A percentile compares a stretch with the other conserved stretches of the same genome.
phyloP scores from a whole-genome alignment of 169 alveolate genomes.

The Theileria equi region DNA sequence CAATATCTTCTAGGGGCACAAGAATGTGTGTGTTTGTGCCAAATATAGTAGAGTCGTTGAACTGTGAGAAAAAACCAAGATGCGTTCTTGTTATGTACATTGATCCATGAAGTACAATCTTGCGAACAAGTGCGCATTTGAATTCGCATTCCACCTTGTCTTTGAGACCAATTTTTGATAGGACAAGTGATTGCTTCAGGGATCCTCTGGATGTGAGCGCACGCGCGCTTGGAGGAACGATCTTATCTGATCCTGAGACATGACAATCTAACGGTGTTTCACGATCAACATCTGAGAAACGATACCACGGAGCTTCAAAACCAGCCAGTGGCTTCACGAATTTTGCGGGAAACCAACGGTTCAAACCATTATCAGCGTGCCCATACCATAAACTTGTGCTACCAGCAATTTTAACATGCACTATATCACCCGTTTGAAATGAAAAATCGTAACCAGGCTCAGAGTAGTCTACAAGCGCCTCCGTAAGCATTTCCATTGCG shows the following conservation, averaged over 20 bases:
- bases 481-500: constrained; percentile 10
- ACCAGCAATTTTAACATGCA: constrained; percentile 36
- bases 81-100: constrained; percentile 44
- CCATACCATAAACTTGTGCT: constrained; percentile 45
- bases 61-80: constrained; percentile 46
- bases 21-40: constrained; percentile 35
- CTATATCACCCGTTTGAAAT: constrained; percentile 18
- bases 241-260: too few species aligned
- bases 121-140: not conserved
- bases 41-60: constrained; percentile 38
- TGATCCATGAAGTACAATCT: constrained; percentile 24
- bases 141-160: constrained; percentile 31
- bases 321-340: constrained; percentile 3
- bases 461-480: constrained; percentile 29
- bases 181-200: constrained; percentile 28
- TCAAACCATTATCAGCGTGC: constrained; percentile 1
- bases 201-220: constrained; percentile 14
- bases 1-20: constrained; percentile 17
- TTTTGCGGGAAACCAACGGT: constrained; percentile 52
- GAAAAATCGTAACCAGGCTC: constrained; percentile 14
- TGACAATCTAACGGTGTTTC: constrained; percentile 20
- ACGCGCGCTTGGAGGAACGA: not conserved
- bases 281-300: constrained; percentile 29
- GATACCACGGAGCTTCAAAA: constrained; percentile 1
- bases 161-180: constrained; percentile 21